Base-by-base conservation (phyloP, 352 stramenopile species). In the Phytopythium kandeliae region DNA sequence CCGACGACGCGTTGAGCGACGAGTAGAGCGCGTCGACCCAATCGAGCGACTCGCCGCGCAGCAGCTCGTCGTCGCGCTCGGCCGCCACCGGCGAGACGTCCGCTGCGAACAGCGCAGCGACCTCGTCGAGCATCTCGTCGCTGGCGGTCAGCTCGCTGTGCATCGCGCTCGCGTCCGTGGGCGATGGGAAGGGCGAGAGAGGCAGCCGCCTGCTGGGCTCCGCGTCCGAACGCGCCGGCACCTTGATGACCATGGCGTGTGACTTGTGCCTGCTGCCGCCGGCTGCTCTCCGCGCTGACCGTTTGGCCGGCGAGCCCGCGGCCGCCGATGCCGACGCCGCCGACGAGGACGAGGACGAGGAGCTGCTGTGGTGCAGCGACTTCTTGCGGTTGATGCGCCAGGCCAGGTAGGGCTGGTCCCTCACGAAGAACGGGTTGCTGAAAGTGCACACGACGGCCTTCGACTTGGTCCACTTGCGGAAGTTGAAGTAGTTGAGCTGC, bases 401-500 rank as follows among this genome's bases (percentile, higher is more conserved):
- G 15, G 62, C 54, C n/a, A 85, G 57, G 4, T 69, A 57, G 5
- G 75, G 78, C 36, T 82, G 58, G 57, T 89, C 74, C 19, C 78
- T 71, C 50, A 72, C 60, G 51, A 89, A 89, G 55, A 65, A 67
- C 13, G 63, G 52, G 61, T 89, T 89, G 21, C 71, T 85, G 56
- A 89, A 89, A 40, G 78, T 89, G 62, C 78, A 89, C 33, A 86
- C 75, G 34, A 80, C 61, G 43, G 78, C 72, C 53, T 85, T 83
- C 52, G 76, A 87, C 59, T 92, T 92, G 63, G 81, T 92, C 81
- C 81, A 92, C 55, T 95, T 95, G 67, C 83, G 76, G 69, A 98
- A 98, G 61, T 67, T 86, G 60, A 98, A 98, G 62, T 98, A 97
- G 74, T 96, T 97, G 54, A 98, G 78, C 57, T 98, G 89, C 24